Base-by-base conservation (phyloP, 805 yeast genomes). In the Osmozyma mogii region DNA sequence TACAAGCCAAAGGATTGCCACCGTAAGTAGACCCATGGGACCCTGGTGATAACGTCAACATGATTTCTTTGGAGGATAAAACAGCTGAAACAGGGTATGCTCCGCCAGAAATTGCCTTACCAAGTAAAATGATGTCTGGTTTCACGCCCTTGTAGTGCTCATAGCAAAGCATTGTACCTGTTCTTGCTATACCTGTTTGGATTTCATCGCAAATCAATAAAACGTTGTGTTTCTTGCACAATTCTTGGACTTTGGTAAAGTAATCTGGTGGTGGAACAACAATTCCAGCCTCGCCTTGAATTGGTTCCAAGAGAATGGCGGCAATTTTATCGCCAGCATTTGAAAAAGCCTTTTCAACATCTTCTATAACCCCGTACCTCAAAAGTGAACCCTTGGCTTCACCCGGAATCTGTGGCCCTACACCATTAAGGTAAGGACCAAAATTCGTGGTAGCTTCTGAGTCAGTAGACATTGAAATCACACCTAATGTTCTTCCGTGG, bases 211-310 rank as follows among this genome's bases (percentile, higher is more conserved):
- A 85, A 59, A 89, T 88, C 48, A 89, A 72, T 53, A 89, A 66
- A 19, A 84, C 88, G 49, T 89, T 87, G 70, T 88, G 68, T 58
- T 85, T 62, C 47, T 74, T 75, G 65, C 96, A 85, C 38, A 85
- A 67, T 31, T 61, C 76, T 43, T 73, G 72, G 18, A 88, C 95
- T 45, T 68, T 63, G 30, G 76, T 58, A 43, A 89, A 70, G 64
- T 88, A 89, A 47, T 74, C 94, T 28, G 54, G 61, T 42, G 92
- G 92, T 31, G 97, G 96, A 15, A 88, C 96, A 16, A 88, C 89
- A 43, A 89, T 89, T 45, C 97, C 97, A 19, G 97, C 97, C 58
- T 89, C 97, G 56, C 97, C 97, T 58, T 89, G 97, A 50, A 88
- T 88, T 39, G 96, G 96, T 63, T 89, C 97, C 45, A 89, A 73